These are phyloP conservation scores for Nissolia schottii DNA, from an alignment of 306 rosid species.

Conservation along the genomic window DNA sequence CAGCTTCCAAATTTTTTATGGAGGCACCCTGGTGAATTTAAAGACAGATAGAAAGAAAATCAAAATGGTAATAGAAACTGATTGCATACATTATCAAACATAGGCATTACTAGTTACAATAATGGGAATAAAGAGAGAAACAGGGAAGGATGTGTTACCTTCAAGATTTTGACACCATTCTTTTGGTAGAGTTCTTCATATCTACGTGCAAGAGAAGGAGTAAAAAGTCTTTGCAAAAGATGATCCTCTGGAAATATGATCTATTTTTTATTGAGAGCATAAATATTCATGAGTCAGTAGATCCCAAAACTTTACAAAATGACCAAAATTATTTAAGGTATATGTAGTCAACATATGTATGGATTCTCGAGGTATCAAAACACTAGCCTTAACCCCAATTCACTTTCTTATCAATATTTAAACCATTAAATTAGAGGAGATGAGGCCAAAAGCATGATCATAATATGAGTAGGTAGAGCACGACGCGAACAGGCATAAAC, in stretches of 20 bases:
- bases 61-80: not conserved
- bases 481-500: not conserved
- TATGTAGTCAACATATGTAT: not conserved
- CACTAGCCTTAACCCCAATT: not conserved
- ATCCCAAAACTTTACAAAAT: slow-evolving; percentile 25
- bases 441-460: slow-evolving; percentile 1
- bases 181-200: slow-evolving; percentile 83
- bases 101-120: not conserved
- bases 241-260: slow-evolving; percentile 80
- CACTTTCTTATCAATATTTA: not conserved
- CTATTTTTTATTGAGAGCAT: slow-evolving; percentile 33
- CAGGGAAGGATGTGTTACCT: slow-evolving; percentile 45
- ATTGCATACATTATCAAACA: not conserved
- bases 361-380: not conserved
- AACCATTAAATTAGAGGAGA: slow-evolving; percentile 3
- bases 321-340: not conserved
- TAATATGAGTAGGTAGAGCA: not conserved
- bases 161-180: slow-evolving; percentile 80
- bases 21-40: slow-evolving; percentile 65
- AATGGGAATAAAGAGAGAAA: slow-evolving; percentile 9
- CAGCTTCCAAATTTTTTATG: slow-evolving; percentile 73
- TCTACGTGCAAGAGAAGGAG: slow-evolving; percentile 83
- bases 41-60: not conserved
- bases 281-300: slow-evolving; percentile 8
- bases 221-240: slow-evolving; percentile 77